Evolutionary conservation across 2,329 filamentous ascomycete genomes (phyloP), one percentile per base, ranked within the genome.

Genomic region (Diaporthe sp.): DNA sequence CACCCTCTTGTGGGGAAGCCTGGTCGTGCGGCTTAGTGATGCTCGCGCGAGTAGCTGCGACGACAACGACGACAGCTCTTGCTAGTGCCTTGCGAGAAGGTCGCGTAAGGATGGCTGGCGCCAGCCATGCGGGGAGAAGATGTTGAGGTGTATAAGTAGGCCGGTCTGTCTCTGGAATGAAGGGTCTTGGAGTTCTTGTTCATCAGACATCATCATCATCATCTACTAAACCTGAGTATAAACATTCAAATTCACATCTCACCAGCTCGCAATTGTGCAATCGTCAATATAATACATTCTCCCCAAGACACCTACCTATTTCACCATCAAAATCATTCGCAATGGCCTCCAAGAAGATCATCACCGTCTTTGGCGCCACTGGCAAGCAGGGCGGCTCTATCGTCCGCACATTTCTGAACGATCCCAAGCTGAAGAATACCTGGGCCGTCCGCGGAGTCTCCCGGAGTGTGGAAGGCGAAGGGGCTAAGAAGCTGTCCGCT

Each of bases 371-470:
- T 78, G 90, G 90, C 39, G 88, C 90, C 58, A 92, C 90, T 25
- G 90, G 91, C 75, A 87, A 88, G 75, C 91, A 93, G 82, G 91
- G 91, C 67, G 88, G 89, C 77, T 89, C 88, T 12, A 85, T 92
- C 61, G 87, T 90, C 69, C 34, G 82, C 85, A 79, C 81, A 4
- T 84, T 85, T 77, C 78, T 84, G 55, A 79, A 78, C 51, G 82
- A 85, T 62, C 74, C 87, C 0, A 82, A 86, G 65, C 83, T 89
- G 1, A 84, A 83, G n/a, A 82, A 85, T 59, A 81, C 86, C 55
- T 92, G 87, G 84, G 80, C 83, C 7, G 83, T 93, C 53, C 88
- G 90, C 42, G 91, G 85, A 62, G 84, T 92, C 28, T 91, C 90
- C 2, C 88, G 91, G 62, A 84, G 90, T 75, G 76, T 82, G 2